Conservation (phyloP, 139 green algal species). For the Picochlorum sp. region DNA sequence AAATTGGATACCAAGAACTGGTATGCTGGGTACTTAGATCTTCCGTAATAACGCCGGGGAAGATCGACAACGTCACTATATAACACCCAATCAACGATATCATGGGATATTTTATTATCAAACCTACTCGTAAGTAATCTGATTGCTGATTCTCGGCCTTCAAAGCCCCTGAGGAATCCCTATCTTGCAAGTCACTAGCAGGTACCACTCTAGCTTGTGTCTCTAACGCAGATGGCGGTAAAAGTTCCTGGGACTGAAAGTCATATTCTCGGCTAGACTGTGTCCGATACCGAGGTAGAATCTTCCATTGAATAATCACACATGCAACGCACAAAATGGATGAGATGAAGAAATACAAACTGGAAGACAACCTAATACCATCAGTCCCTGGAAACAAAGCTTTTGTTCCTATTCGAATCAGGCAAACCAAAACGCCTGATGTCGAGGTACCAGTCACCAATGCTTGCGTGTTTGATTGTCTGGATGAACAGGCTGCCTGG, state of each 20-base stretch:
- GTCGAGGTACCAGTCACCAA: constrained; percentile 53
- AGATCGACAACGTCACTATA: constrained; percentile 72
- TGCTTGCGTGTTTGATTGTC: constrained; percentile 60
- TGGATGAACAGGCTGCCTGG: constrained; percentile 24
- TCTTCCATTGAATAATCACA: constrained; percentile 23
- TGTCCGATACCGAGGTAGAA: background rate
- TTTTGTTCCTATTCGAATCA: constrained; percentile 60
- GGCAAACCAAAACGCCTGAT: constrained; percentile 55
- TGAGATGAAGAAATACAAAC: constrained; percentile 48
- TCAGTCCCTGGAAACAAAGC: constrained; percentile 31
- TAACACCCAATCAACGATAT: constrained; percentile 16
- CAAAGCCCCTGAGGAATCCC: no score
- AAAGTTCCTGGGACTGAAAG: background rate
- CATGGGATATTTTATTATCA: no score
- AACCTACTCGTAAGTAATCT: no score
- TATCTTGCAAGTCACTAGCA: no score
- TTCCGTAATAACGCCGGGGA: constrained; percentile 81
- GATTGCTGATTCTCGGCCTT: no score
- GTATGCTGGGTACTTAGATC: constrained; percentile 51
- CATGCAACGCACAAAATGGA: constrained; percentile 25
- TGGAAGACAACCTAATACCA: constrained; percentile 30
- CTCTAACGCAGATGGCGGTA: no score
- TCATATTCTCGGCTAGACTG: background rate
- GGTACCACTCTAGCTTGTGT: no score
- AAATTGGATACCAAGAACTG: constrained; percentile 75